phyloP scores from a whole-genome alignment of 2,329 filamentous ascomycete species.

The Neopestalotiopsis clavispora region DNA sequence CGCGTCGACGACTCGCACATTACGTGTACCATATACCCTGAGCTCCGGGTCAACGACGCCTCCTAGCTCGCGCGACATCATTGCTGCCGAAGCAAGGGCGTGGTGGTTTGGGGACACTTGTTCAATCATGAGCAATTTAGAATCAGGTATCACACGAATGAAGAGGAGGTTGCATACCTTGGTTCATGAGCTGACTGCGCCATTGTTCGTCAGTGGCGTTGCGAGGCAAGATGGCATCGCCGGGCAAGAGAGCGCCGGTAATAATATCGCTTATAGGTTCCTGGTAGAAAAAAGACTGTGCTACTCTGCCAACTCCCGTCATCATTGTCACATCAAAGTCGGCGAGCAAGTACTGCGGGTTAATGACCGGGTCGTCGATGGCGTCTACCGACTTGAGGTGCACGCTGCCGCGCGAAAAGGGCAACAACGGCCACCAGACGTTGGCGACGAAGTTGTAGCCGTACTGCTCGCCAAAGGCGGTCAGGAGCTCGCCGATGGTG shows the following conservation, averaged over 20 bases:
- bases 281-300: conserved; percentile 37
- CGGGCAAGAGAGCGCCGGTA: conserved; percentile 25
- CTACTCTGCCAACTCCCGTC: conserved; percentile 33
- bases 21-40: conserved; percentile 55
- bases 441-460: conserved; percentile 38
- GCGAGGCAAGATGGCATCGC: conserved; percentile 28
- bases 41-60: conserved; percentile 53
- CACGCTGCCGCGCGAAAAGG: conserved; percentile 45
- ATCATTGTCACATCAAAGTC: conserved; percentile 41
- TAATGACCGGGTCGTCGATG: conserved; percentile 39
- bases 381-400: conserved; percentile 43
- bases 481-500: conserved; percentile 52
- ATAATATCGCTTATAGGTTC: conserved; percentile 30
- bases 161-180: conserved; percentile 19
- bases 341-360: conserved; percentile 41
- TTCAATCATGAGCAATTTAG: not conserved
- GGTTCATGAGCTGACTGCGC: conserved; percentile 25
- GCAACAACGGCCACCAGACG: conserved; percentile 42
- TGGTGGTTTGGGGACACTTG: conserved; percentile 45
- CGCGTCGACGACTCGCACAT: conserved; percentile 55
- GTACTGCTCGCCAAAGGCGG: conserved; percentile 26
- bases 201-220: conserved; percentile 37
- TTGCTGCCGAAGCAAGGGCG: conserved; percentile 52
- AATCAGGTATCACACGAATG: not conserved
- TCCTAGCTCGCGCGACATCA: conserved; percentile 53